These are phyloP conservation scores for Yarrowia sp. DNA, from an alignment of 805 yeast genomes.

Conservation along the genomic window DNA sequence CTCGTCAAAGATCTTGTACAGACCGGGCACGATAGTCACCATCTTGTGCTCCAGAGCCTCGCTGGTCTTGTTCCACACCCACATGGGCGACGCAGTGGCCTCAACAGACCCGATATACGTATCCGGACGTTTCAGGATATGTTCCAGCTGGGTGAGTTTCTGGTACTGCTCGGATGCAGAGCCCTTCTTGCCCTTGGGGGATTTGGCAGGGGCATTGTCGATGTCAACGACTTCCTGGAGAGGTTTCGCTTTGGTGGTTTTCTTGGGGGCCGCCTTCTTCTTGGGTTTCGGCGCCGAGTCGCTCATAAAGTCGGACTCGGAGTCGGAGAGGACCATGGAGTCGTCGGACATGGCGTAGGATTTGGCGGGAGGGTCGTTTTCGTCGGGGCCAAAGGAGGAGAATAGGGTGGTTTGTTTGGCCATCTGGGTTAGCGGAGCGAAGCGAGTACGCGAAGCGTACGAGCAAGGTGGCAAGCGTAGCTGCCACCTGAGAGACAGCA, in stretches of 20 bases:
- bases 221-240: conserved; percentile 4
- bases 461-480: background rate
- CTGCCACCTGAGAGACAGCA: too few relatives aligned
- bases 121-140: conserved; percentile 94
- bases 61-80: conserved; percentile 74
- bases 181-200: conserved; percentile 15
- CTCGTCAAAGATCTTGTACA: conserved; percentile 95
- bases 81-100: conserved; percentile 70
- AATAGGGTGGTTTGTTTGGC: conserved; percentile 10
- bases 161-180: conserved; percentile 78
- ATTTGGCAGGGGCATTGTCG: background rate
- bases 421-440: background rate
- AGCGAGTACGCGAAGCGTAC: background rate
- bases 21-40: conserved; percentile 89
- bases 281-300: background rate
- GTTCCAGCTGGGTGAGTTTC: conserved; percentile 91
- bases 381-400: conserved; percentile 2
- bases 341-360: conserved; percentile 7
- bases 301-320: background rate
- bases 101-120: conserved; percentile 97
- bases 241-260: background rate
- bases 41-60: conserved; percentile 51
- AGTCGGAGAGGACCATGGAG: conserved; percentile 4
- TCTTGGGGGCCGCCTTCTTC: background rate
- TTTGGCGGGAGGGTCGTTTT: conserved; percentile 16